A percentile compares a stretch with the other conserved stretches of the same genome.
phyloP scores from a whole-genome alignment of 306 rosid genomes.

The Herpetospermum pedunculosum region DNA sequence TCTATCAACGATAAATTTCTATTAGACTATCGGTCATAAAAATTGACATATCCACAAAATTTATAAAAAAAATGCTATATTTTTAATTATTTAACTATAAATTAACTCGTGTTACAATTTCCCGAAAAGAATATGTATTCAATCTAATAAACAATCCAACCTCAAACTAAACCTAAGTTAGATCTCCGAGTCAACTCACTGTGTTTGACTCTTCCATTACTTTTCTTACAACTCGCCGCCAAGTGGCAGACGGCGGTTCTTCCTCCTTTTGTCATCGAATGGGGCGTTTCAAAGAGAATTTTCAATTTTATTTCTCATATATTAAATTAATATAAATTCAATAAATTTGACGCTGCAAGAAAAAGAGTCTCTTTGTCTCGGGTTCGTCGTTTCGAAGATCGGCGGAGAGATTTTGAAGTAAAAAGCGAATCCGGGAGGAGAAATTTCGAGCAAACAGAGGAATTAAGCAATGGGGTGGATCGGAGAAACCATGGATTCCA shows the following conservation, averaged over 20 bases:
- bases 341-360: not conserved
- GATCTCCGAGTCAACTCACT: not conserved
- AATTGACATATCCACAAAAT: no score
- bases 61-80: no score
- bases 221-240: not conserved
- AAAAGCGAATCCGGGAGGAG: not conserved
- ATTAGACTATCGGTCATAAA: no score
- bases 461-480: slow-evolving; percentile 37
- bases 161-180: not conserved
- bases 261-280: not conserved
- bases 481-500: slow-evolving; percentile 30
- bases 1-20: no score
- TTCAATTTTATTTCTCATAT: not conserved
- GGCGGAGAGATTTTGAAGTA: not conserved
- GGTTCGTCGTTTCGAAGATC: not conserved
- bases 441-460: not conserved
- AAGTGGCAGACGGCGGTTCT: not conserved
- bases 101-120: no score
- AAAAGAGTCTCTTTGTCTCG: not conserved
- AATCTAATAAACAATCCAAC: not conserved
- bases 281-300: not conserved
- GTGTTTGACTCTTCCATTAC: not conserved
- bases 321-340: not conserved
- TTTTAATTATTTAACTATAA: no score
- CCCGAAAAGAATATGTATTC: no score